Conservation (phyloP, 192 early-diverging fungal genomes). For the Chytriomyces confervae region DNA sequence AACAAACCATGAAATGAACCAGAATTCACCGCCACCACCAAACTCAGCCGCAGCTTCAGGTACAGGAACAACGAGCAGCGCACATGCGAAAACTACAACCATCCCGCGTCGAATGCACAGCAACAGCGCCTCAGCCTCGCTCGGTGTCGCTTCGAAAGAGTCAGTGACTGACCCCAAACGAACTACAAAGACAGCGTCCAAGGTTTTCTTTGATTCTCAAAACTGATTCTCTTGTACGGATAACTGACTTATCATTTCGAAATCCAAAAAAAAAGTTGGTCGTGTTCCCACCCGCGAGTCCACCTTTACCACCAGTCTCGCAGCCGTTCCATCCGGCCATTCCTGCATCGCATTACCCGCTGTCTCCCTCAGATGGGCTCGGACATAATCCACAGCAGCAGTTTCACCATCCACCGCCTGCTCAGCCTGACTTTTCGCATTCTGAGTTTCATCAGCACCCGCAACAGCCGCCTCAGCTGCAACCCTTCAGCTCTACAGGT, state of each 20-base stretch:
- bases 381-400: not conserved
- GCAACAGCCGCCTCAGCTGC: not conserved
- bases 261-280: conserved; percentile 14
- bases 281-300: conserved; percentile 21
- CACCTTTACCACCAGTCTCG: not conserved
- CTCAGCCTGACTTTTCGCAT: too few relatives aligned
- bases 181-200: conserved; percentile 21
- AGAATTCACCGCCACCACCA: not conserved
- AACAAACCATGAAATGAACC: not conserved
- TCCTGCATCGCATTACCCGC: not conserved
- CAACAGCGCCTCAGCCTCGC: not conserved
- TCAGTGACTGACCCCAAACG: conserved; percentile 14
- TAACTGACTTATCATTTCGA: not conserved
- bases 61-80: not conserved
- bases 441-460: not conserved
- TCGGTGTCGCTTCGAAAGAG: not conserved
- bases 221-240: fast-evolving
- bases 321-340: not conserved
- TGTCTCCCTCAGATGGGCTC: not conserved
- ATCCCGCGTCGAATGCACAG: not conserved
- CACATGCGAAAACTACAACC: not conserved
- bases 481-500: not conserved
- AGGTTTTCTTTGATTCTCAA: not conserved
- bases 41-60: not conserved
- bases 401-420: not conserved